Base-by-base conservation (phyloP, 495 filamentous ascomycete species). In the Aspergillus indologenus region DNA sequence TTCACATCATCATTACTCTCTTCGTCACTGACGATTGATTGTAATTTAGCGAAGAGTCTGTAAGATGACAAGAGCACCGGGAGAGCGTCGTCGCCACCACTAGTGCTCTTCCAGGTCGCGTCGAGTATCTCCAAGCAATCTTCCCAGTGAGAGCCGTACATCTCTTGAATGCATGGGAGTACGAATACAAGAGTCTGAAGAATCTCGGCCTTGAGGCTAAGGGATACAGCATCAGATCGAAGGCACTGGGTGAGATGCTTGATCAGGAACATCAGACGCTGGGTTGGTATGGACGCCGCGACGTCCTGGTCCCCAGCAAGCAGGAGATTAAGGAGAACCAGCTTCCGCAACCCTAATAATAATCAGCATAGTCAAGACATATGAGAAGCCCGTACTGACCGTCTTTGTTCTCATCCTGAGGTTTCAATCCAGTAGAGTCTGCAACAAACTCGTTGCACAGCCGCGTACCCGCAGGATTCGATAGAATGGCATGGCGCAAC, bases 111-210 rank as follows among this genome's bases (percentile, higher is more conserved):
- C 82, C 86, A 88, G 14, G 84, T 70, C 22, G 71, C 65, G 45
- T 78, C 71, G 65, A 90, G 76, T 31, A 82, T 79, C 9, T 82
- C 76, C 42, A 93, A 70, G 2, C 82, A 71, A 22, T 86, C 79
- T 57, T 85, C 79, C 94, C 94, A 98, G 66, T 94, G 90, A 2
- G 85, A 79, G 2, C 92, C 94, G 67, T 95, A 97, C 7, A 94
- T 84, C 44, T 88, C 84, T 47, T 81, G 79, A 31, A 96, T 83
- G 29, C 78, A 78, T 48, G 89, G 89, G 15, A 97, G 71, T 11
- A 95, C 73, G n/a, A 74, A 67, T 1, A 78, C 69, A 40, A 98
- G 70, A 1, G 78, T 81, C 60, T 85, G 86, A 57, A 87, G 84
- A 1, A 91, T 81, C 34, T 80, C 78, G 11, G 75, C 65, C 56